These are phyloP conservation scores for Saccharomycopsis selenospora DNA, from an alignment of 805 yeast genomes.

Conservation along the genomic window DNA sequence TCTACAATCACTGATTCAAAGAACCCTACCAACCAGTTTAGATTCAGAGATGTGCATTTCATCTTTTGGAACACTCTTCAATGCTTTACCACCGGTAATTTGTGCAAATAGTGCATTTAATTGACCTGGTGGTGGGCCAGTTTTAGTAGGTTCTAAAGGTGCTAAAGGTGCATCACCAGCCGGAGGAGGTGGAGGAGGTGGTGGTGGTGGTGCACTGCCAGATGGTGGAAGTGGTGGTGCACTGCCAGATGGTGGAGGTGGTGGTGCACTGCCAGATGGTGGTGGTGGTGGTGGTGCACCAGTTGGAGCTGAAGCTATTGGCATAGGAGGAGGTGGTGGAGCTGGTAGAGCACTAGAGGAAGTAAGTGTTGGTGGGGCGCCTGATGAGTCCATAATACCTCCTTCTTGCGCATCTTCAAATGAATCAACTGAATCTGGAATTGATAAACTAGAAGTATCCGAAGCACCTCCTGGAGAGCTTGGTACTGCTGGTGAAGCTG, in stretches of 20 bases:
- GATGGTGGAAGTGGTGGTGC: constrained; percentile 11
- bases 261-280: constrained; percentile 9
- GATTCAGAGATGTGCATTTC: constrained; percentile 42
- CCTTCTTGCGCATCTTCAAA: constrained; percentile 18
- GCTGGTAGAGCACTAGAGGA: not conserved
- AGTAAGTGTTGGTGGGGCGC: constrained; percentile 2
- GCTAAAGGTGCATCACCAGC: constrained; percentile 26
- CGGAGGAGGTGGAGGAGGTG: constrained; percentile 27
- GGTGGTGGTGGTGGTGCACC: not conserved
- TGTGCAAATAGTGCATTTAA: constrained; percentile 50
- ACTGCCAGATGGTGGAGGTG: constrained; percentile 7
- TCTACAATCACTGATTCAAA: constrained; percentile 22
- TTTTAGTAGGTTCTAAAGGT: constrained; percentile 29
- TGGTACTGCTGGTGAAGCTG: constrained; percentile 2
- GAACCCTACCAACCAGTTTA: constrained; percentile 44
- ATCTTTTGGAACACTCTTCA: constrained; percentile 44
- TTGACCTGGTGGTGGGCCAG: constrained; percentile 30
- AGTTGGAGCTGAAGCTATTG: constrained; percentile 1
- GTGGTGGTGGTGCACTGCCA: constrained; percentile 9
- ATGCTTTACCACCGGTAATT: constrained; percentile 44
- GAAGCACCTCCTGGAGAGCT: constrained; percentile 14
- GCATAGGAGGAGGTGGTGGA: constrained; percentile 4
- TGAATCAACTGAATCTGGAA: constrained; percentile 21
- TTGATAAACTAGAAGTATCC: constrained; percentile 18
- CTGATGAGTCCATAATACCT: not conserved